phyloP scores from a whole-genome alignment of 1,284 basidiomycete genomes.

The Cutaneotrichosporon cavernicola region DNA sequence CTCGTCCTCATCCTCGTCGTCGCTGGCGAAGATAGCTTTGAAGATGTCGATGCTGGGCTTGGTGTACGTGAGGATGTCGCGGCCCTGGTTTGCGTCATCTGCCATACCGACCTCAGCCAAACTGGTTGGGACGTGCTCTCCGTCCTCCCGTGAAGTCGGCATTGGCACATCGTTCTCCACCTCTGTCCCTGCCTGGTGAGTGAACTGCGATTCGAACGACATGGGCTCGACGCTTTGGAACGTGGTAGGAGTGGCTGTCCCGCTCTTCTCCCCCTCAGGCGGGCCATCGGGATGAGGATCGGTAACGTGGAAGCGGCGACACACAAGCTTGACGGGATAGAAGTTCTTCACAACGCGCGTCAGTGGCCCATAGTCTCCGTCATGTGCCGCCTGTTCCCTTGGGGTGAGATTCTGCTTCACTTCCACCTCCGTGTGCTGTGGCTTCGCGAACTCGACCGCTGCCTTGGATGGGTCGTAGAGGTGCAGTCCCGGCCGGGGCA shows the following conservation, averaged over 20 bases:
- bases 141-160: conserved; percentile 4
- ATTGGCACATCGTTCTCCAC: conserved; percentile 14
- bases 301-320: conserved; percentile 90
- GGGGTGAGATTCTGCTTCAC: conserved; percentile 61
- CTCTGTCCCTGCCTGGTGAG: conserved; percentile 33
- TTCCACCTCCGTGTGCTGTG: conserved; percentile 53
- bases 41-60: conserved; percentile 88
- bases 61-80: conserved; percentile 80
- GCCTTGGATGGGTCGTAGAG: conserved; percentile 57
- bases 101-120: conserved; percentile 75
- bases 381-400: conserved; percentile 72
- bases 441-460: conserved; percentile 33
- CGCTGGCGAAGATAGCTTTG: conserved; percentile 90
- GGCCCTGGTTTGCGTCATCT: conserved; percentile 81
- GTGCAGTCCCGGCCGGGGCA: conserved; percentile 69
- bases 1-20: conserved; percentile 74
- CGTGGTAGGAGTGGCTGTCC: conserved; percentile 20
- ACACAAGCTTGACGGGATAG: conserved; percentile 77
- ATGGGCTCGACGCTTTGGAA: conserved; percentile 12
- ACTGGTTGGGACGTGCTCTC: conserved; percentile 34
- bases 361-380: conserved; percentile 83
- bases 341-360: conserved; percentile 73
- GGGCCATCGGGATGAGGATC: conserved; percentile 67
- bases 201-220: conserved; percentile 45
- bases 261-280: conserved; percentile 23